Conservation (phyloP, 306 rosid genomes). For the Abrus precatorius region DNA sequence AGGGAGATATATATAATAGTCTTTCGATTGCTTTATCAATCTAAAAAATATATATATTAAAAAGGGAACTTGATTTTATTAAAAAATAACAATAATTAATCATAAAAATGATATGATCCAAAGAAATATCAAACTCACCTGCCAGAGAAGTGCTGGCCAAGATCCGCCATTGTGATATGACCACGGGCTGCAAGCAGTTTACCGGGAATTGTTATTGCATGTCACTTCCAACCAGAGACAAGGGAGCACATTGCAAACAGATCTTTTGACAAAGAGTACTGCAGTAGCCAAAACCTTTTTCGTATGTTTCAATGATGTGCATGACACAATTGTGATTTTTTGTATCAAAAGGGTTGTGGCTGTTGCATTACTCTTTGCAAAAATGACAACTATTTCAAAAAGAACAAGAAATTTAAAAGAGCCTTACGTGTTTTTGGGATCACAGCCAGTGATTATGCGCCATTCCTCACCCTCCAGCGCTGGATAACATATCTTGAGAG, state of each 20-base stretch:
- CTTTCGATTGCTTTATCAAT: conserved; percentile 11
- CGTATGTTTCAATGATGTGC: neutral
- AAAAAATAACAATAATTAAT: neutral
- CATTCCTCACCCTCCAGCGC: conserved; percentile 89
- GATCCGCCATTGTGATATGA: conserved; percentile 97
- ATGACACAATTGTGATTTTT: neutral
- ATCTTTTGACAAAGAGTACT: conserved; percentile 12
- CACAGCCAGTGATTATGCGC: conserved; percentile 91
- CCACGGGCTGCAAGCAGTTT: conserved; percentile 78
- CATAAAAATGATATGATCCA: conserved; percentile 21
- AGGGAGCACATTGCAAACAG: neutral
- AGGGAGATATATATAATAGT: neutral
- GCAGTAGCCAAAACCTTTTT: conserved; percentile 23
- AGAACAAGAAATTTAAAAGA: conserved; percentile 2
- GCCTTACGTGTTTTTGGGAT: conserved; percentile 94
- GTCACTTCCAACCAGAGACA: neutral
- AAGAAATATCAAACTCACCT: conserved; percentile 60
- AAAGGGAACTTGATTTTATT: neutral
- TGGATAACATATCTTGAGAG: conserved; percentile 92
- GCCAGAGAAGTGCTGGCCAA: conserved; percentile 97
- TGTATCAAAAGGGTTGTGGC: conserved; percentile 1
- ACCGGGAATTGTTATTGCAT: conserved; percentile 34
- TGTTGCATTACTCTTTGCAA: conserved; percentile 28
- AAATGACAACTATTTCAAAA: neutral
- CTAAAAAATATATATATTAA: neutral